Conservation (phyloP, 208 protist genomes). For the Trypanosoma vivax region DNA sequence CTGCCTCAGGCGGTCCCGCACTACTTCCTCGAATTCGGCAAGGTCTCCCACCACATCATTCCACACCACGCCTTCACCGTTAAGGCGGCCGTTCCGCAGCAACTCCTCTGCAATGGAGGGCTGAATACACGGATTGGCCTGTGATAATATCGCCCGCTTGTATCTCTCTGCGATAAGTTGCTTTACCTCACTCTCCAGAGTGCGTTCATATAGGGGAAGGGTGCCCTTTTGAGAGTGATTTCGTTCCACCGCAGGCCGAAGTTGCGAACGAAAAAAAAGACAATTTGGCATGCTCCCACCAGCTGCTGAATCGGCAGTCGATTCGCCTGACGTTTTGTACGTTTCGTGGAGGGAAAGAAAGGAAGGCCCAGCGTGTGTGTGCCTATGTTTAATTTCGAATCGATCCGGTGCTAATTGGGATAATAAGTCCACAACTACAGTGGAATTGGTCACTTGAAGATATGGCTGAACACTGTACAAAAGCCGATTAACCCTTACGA, state of each 20-base stretch:
- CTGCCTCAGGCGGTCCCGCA: constrained; percentile 8
- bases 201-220: constrained; percentile 40
- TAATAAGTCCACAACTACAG: constrained; percentile 38
- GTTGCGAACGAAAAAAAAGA: constrained; percentile 6
- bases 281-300: background rate
- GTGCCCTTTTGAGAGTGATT: constrained; percentile 65
- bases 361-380: background rate
- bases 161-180: constrained; percentile 39
- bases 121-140: constrained; percentile 3
- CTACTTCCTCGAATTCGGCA: constrained; percentile 8
- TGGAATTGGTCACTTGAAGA: constrained; percentile 36
- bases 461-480: constrained; percentile 59
- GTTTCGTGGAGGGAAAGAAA: background rate
- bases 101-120: constrained; percentile 41
- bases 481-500: constrained; percentile 39
- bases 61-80: constrained; percentile 9
- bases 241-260: constrained; percentile 18
- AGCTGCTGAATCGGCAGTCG: background rate
- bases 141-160: constrained; percentile 24
- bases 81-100: constrained; percentile 44
- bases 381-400: constrained; percentile 27
- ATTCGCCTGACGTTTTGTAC: background rate
- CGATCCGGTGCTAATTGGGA: constrained; percentile 37
- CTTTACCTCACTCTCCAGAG: constrained; percentile 25
- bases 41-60: constrained; percentile 9